Base-by-base conservation (phyloP, 306 rosid genomes). In the Carpinus viminea region DNA sequence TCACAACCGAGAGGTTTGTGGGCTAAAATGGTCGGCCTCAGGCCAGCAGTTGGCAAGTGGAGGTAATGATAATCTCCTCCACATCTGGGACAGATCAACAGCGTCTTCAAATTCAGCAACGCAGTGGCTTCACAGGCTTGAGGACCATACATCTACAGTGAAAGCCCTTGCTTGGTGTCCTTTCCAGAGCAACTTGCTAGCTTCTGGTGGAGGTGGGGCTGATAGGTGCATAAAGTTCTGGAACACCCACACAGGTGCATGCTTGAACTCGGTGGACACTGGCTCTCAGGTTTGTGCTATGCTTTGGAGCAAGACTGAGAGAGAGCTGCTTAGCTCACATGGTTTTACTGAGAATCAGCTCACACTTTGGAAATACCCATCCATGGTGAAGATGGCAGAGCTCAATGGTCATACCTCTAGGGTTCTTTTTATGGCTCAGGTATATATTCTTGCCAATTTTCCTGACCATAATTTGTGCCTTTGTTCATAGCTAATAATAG, bases 311-410 rank as follows among this genome's bases (percentile, higher is more conserved):
- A 87, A 91, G 88, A 91, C 89, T n/a, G 98, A 88, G 83, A 89
- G 94, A 15, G 98, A 91, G 86, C 81, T 93, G 75, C 98, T 93
- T 53, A 93, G 98, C 82, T 89, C 96, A 1, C 98, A 93, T 47
- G 98, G 98, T 45, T 89, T 85, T 73, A 76, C 91, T 9, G 83
- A 93, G 71, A 91, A 93, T 74, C 98, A 86, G 73, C 89, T 85
- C n/a, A 86, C 96, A 55, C 96, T 93, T 55, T 93, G 97, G 97
- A 93, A 59, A 59, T 59, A 59, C 24, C 65, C 65, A 20, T 59
- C 65, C 24, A 59, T 59, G 65, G 36, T 59, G 65, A 59, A 59
- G 65, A 59, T 21, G 65, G 91, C 88, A 11, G 97, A 93, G 82
- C 94, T 93, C 80, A 85, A 73, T 4, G 96, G 97, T 38, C 97